phyloP scores from a whole-genome alignment of 352 stramenopile genomes.

The Phytophthora tubulina region DNA sequence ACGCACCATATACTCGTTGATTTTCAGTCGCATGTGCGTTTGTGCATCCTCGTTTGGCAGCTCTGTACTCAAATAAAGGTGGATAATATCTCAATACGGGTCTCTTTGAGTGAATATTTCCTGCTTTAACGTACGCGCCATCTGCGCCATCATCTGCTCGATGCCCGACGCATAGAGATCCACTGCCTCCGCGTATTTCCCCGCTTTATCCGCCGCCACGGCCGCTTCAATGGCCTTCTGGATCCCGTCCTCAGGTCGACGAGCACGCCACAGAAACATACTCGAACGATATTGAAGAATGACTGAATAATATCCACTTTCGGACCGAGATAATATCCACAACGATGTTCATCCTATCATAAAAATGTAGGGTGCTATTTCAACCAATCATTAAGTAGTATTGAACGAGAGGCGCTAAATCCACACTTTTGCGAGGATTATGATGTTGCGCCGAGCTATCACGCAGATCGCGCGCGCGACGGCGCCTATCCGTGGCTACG shows the following conservation, averaged over 20 bases:
- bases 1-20: constrained; percentile 84
- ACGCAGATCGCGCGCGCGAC: constrained; percentile 41
- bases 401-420: constrained; percentile 22
- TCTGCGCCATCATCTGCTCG: constrained; percentile 74
- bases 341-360: not conserved
- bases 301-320: not conserved
- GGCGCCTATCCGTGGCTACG: constrained; percentile 33
- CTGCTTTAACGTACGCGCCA: constrained; percentile 56
- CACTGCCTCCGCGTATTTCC: constrained; percentile 59
- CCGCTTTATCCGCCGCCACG: constrained; percentile 60
- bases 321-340: not conserved
- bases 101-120: not conserved
- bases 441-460: constrained; percentile 58
- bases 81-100: constrained; percentile 6
- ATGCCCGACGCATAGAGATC: constrained; percentile 80
- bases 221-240: constrained; percentile 61
- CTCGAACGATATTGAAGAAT: constrained; percentile 27
- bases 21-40: constrained; percentile 54
- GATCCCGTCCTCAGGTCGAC: constrained; percentile 52
- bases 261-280: constrained; percentile 62
- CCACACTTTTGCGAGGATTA: constrained; percentile 6
- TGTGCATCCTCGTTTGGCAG: constrained; percentile 46
- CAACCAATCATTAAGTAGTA: constrained; percentile 14
- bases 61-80: constrained; percentile 37
- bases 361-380: constrained; percentile 4